Conservation (phyloP, 208 protist genomes). For the Trypanosoma grayi region DNA sequence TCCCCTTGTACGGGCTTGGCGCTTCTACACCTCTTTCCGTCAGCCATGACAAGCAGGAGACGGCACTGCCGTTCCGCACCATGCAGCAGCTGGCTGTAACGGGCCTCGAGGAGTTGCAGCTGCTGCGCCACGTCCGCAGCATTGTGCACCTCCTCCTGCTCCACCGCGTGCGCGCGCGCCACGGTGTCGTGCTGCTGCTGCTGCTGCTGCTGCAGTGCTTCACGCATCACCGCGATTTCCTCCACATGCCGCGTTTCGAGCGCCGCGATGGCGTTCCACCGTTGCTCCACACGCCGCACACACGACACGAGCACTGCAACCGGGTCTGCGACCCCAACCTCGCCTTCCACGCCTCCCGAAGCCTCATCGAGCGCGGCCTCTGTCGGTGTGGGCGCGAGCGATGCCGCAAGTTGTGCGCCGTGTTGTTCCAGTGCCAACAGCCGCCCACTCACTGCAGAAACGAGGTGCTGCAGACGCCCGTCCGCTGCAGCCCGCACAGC, state of each 20-base stretch:
- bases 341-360: not conserved
- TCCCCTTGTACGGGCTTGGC: not conserved
- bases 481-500: not conserved
- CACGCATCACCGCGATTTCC: not conserved
- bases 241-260: not conserved
- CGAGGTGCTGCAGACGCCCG: not conserved
- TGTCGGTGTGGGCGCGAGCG: not conserved
- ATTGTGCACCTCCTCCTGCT: not conserved
- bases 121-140: not conserved
- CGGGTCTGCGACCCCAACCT: not conserved
- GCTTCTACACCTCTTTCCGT: not conserved
- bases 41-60: not conserved
- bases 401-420: not conserved
- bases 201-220: not conserved
- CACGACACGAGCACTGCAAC: not conserved
- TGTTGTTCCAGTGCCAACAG: not conserved
- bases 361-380: too few species aligned
- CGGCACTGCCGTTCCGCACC: constrained; percentile 19
- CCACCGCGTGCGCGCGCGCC: not conserved
- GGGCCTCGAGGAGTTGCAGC: not conserved
- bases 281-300: constrained; percentile 1
- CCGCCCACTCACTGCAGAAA: not conserved
- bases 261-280: constrained; percentile 4
- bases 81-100: constrained; percentile 2
- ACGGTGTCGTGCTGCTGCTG: constrained; percentile 4